Evolutionary conservation across 2,329 filamentous ascomycete species (phyloP), one percentile per base, ranked within the genome.

Genomic region (Myriangium duriaei): DNA sequence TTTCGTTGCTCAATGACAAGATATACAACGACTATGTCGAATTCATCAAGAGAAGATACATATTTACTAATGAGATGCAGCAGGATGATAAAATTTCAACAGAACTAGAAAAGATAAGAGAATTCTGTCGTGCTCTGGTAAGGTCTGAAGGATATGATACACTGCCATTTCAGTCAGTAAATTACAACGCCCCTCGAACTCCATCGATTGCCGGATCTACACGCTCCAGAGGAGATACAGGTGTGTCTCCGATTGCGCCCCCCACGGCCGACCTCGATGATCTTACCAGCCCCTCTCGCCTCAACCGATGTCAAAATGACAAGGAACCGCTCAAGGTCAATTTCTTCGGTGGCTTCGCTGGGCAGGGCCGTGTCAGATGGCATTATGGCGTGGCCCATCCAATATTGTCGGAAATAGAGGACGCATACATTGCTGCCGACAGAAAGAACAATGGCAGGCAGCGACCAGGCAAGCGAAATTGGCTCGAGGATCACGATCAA

Each of bases 301-400:
- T n/a, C n/a, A n/a, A n/a, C n/a, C n/a, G n/a, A n/a, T n/a, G n/a
- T n/a, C n/a, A n/a, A n/a, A n/a, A n/a, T n/a, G 48, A 48, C 4
- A 16, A 31, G 0, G 46, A 47, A 5, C 42, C 46, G 6, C 11
- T 13, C 12, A 31, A 13, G 15, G 29, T 37, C 1, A 39, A 54
- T 3, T 59, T 61, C 45, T 66, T 66, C 42, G 45, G 49, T 1
- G 49, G 51, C 1, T 68, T 68, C 36, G 57, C 60, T 5, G 60
- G 59, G 10, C 59, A 62, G 43, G 60, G 55, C 3, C 47, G 60
- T 9, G 42, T 47, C 16, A 45, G 54, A 16, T 60, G 55, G 48
- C 57, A 59, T 39, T 56, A 55, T 34, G 58, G 58, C 9, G 53
- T 55, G 14, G 56, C 58, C 2, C 60, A 67, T 46, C 54, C 62